Evolutionary conservation across 2,329 filamentous ascomycete genomes (phyloP), one percentile per base, ranked within the genome.

Genomic region (Fusarium clavum): DNA sequence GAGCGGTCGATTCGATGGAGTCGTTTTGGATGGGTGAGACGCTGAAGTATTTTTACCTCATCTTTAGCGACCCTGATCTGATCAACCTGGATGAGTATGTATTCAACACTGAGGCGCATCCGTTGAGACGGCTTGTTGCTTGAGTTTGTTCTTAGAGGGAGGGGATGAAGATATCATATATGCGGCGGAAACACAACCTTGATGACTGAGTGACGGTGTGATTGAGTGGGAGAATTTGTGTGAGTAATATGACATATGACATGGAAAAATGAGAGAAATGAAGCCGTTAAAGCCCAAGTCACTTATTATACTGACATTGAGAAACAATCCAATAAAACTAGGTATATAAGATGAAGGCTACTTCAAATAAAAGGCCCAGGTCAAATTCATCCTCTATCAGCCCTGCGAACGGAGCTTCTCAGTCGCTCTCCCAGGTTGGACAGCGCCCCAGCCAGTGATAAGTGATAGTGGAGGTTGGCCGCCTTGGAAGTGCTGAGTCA

Each of bases 1-100:
- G 82, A 45, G 79, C 81, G 62, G 78, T 81, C 38, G 90, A 93
- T 73, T 86, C 85, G n/a, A 90, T 91, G 88, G 88, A 92, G 79
- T 77, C 76, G 11, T 69, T 60, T 41, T 62, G 61, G 71, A 70
- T 77, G 73, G 76, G 76, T 16, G 76, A 77, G 72, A 77, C 76
- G 24, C 57, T 77, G 8, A 77, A 77, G 65, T 78, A 76, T 38
- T 75, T 73, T 54, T 77, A 76, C 13, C 67, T 75, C 32, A 53
- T 69, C 13, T 75, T 75, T n/a, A 75, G 73, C 56, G 66, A 71
- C 40, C 52, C 87, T 89, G 80, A 90, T 84, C 52, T 76, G n/a
- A 72, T 75, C 14, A 75, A 65, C 32, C 47, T 75, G 43, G 73
- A 75, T 24, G 64, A 75, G 46, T 75, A 70, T 52, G 73, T 75